phyloP scores from a whole-genome alignment of 1,284 basidiomycete genomes.

The Wallemia ichthyophaga region DNA sequence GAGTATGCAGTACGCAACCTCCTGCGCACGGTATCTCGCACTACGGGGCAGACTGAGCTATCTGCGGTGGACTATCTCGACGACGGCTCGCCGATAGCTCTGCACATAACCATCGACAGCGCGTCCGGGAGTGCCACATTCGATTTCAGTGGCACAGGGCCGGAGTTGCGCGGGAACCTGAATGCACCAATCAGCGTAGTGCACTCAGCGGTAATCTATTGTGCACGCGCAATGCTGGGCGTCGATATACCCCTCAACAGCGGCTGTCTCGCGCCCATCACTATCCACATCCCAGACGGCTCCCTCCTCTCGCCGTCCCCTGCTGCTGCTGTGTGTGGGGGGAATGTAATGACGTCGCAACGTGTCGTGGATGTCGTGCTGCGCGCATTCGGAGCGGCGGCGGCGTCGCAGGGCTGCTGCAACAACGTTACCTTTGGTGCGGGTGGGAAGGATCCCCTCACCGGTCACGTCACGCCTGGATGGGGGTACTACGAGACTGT shows the following conservation, averaged over 20 bases:
- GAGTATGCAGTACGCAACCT: conserved; percentile 63
- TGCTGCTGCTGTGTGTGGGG: conserved; percentile 69
- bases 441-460: conserved; percentile 49
- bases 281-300: conserved; percentile 41
- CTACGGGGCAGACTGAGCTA: conserved; percentile 32
- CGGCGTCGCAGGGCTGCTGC: conserved; percentile 67
- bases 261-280: conserved; percentile 37
- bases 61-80: conserved; percentile 50
- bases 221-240: conserved; percentile 72
- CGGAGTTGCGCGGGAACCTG: conserved; percentile 62
- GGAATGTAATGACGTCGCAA: conserved; percentile 75
- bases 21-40: conserved; percentile 40
- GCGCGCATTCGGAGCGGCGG: conserved; percentile 57
- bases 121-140: conserved; percentile 48
- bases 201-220: conserved; percentile 80
- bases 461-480: conserved; percentile 37
- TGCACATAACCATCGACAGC: conserved; percentile 42
- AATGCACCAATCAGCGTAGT: conserved; percentile 69
- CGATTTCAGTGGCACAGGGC: conserved; percentile 71
- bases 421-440: conserved; percentile 74
- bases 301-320: conserved; percentile 52
- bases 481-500: conserved; percentile 97
- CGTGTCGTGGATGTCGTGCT: conserved; percentile 83
- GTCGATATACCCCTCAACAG: conserved; percentile 79
- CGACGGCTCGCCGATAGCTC: conserved; percentile 46